Evolutionary conservation across 2,329 filamentous ascomycete genomes (phyloP).

Genomic region (Colletotrichum tamarilloi): DNA sequence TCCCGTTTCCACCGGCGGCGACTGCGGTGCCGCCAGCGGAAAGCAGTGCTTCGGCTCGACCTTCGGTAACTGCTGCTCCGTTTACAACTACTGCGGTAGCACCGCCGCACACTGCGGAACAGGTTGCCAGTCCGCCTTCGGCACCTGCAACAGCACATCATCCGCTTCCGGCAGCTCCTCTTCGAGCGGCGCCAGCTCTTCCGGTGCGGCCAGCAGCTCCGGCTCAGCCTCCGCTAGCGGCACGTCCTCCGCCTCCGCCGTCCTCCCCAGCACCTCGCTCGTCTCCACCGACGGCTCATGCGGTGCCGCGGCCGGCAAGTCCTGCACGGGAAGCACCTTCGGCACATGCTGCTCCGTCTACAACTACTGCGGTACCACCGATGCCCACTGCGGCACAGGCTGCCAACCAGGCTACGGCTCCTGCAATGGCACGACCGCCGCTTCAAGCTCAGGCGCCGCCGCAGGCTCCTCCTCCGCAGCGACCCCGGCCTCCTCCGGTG

Average conservation of each 20-base stretch:
- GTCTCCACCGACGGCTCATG: neutral
- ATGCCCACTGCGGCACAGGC: constrained; percentile 5
- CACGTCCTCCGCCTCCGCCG: neutral
- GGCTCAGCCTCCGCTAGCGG: neutral
- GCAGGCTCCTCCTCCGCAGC: neutral
- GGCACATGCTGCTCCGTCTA: constrained; percentile 26
- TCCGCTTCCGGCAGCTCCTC: neutral
- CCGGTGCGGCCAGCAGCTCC: neutral
- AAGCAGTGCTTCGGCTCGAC: constrained; percentile 15
- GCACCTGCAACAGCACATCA: constrained; percentile 12
- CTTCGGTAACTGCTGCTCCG: constrained; percentile 42
- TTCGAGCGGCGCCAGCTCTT: neutral
- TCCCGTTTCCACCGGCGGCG: neutral
- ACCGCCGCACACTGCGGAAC: constrained; percentile 46
- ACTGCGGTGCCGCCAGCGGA: constrained; percentile 2
- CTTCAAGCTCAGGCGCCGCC: neutral
- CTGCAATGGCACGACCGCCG: constrained; percentile 1
- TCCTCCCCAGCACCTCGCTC: neutral
- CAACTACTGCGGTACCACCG: constrained; percentile 9
- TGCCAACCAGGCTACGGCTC: constrained; percentile 22
- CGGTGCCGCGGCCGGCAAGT: neutral
- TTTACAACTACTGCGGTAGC: constrained; percentile 47
- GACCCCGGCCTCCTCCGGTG: neutral
- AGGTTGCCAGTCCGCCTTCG: constrained; percentile 46
- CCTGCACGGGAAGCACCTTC: constrained; percentile 4